Conservation (phyloP, 805 yeast genomes). For the Priceomyces medius region DNA sequence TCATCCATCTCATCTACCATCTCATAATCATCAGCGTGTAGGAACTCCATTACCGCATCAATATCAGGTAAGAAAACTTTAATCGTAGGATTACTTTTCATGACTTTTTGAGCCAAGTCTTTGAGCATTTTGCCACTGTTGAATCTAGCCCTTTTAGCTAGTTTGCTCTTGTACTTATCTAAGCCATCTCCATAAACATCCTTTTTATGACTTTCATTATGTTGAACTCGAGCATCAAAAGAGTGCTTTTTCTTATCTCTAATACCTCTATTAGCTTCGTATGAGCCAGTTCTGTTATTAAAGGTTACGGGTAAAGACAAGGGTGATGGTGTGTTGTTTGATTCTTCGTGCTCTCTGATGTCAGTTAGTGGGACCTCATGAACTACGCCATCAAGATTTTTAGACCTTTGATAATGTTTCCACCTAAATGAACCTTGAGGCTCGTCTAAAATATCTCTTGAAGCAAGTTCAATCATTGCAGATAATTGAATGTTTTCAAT, state of each 20-base stretch:
- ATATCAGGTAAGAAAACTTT: constrained; percentile 51
- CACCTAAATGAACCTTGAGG: constrained; percentile 50
- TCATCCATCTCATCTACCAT: constrained; percentile 35
- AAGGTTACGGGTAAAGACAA: constrained; percentile 56
- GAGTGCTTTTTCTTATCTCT: constrained; percentile 81
- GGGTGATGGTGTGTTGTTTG: constrained; percentile 28
- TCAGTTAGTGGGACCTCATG: constrained; percentile 24
- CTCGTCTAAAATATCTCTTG: constrained; percentile 61
- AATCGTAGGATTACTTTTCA: constrained; percentile 29
- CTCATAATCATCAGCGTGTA: constrained; percentile 45
- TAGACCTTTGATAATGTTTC: constrained; percentile 29
- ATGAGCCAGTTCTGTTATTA: constrained; percentile 78
- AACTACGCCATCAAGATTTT: constrained; percentile 13
- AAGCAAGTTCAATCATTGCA: constrained; percentile 72
- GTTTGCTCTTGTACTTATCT: constrained; percentile 56
- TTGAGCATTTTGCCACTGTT: constrained; percentile 56
- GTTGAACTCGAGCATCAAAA: constrained; percentile 75
- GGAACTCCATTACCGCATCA: constrained; percentile 56
- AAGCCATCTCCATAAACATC: constrained; percentile 79
- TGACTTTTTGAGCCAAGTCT: constrained; percentile 53
- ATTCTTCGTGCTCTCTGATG: constrained; percentile 23
- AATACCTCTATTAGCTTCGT: constrained; percentile 76
- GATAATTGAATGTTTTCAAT: constrained; percentile 43
- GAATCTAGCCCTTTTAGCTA: constrained; percentile 49
- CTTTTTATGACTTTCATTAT: constrained; percentile 57